phyloP scores from a whole-genome alignment of 495 filamentous ascomycete species.

The Neurospora sp. region DNA sequence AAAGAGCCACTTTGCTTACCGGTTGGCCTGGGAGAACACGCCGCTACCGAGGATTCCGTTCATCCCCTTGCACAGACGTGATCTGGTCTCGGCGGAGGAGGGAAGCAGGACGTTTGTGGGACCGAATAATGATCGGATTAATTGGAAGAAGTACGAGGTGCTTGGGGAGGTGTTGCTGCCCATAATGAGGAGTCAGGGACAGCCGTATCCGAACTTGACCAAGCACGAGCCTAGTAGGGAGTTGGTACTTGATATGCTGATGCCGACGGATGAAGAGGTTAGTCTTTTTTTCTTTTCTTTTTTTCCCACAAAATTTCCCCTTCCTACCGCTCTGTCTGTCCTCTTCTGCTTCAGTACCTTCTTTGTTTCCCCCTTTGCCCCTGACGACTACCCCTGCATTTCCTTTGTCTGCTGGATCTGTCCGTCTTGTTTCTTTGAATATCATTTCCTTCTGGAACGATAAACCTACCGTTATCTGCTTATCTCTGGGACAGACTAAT shows the following conservation, averaged over 20 bases:
- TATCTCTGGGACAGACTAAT: background rate
- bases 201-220: constrained; percentile 62
- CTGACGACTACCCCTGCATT: constrained; percentile 7
- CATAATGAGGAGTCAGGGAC: constrained; percentile 81
- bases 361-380: constrained; percentile 5
- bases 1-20: constrained; percentile 86
- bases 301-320: background rate
- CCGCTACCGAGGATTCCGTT: constrained; percentile 85
- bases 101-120: constrained; percentile 83
- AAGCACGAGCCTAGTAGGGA: constrained; percentile 55
- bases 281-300: constrained; percentile 3
- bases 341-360: background rate
- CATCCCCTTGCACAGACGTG: constrained; percentile 79
- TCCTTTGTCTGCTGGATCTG: background rate
- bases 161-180: constrained; percentile 85
- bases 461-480: background rate
- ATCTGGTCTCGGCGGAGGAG: constrained; percentile 84
- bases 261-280: constrained; percentile 52
- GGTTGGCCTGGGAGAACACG: constrained; percentile 92
- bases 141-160: constrained; percentile 98
- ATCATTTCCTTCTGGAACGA: background rate
- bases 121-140: constrained; percentile 65
- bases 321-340: background rate
- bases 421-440: background rate
- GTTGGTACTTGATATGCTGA: constrained; percentile 57